A percentile compares a stretch with the other conserved stretches of the same genome.
Conservation (phyloP, 164 flowering plant genomes). For the Piper betle region DNA sequence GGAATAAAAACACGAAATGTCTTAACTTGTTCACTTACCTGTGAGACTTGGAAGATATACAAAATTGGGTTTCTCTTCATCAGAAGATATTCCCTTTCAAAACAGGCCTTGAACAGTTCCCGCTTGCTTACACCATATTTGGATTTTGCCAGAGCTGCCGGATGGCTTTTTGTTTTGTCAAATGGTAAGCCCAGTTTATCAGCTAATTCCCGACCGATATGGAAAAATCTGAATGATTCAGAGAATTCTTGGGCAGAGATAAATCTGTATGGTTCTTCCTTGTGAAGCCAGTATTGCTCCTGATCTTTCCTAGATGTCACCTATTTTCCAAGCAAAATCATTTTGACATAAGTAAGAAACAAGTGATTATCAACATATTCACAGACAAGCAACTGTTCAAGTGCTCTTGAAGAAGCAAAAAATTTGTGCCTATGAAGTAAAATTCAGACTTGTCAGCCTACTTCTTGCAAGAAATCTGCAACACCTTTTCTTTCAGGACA, state of each 20-base stretch:
- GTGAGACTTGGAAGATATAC: constrained; percentile 34
- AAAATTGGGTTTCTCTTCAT: constrained; percentile 52
- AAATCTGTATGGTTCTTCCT: constrained; percentile 16
- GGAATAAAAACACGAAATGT: not conserved
- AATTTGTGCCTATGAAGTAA: not conserved
- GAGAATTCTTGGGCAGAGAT: constrained; percentile 20
- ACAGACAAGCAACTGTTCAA: not conserved
- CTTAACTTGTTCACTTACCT: constrained; percentile 14
- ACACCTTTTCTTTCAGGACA: constrained; percentile 29
- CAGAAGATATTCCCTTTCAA: constrained; percentile 31
- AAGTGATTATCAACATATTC: not conserved
- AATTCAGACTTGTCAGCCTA: not conserved
- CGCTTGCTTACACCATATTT: constrained; percentile 31
- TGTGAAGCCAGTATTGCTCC: constrained; percentile 19
- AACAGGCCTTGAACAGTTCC: constrained; percentile 36
- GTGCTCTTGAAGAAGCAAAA: not conserved
- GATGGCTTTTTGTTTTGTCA: constrained; percentile 38
- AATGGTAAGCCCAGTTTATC: constrained; percentile 20
- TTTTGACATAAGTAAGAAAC: not conserved
- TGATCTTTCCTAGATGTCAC: constrained; percentile 29
- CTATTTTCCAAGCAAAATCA: constrained; percentile 2
- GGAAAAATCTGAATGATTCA: constrained; percentile 22
- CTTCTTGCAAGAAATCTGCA: constrained; percentile 28
- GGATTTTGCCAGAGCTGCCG: constrained; percentile 37
- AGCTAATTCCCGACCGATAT: constrained; percentile 14